Base-by-base conservation (phyloP, 1,284 basidiomycete genomes). In the Pseudozyma tsukubaensis region DNA sequence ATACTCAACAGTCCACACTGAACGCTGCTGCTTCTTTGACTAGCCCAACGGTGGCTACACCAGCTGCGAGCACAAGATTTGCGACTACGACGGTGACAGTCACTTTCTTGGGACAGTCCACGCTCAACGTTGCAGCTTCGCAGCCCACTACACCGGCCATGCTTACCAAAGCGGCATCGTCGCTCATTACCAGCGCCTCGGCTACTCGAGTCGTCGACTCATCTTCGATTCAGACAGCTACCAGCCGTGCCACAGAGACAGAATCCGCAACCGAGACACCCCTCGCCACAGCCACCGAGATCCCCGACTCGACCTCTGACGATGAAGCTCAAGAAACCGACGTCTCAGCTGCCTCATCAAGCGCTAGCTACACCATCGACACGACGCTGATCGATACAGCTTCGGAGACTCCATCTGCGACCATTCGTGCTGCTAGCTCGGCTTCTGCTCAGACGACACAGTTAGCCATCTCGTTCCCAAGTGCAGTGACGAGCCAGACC, bases 1-100 rank as follows among this genome's bases (percentile, higher is more conserved):
- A 29, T 6, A 29, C 50, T 10, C 35, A 24, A 50, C 58, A 37
- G 54, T 48, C 35, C 11, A 40, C 24, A 24, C 37, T 40, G 36
- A 21, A 35, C 37, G 49, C 49, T 37, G 49, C 49, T 16, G 49
- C 49, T 12, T 19, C 29, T 37, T 10, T 35, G 35, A 29, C 49
- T 4, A 1, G 24, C 10, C 6, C 21, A 3, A 24, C 51, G 14
- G 13, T 39, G 9, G 24, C 42, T 44, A 14, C 18, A n/a, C 42
- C 42, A n/a, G 42, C 42, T 40, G n/a, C 39, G n/a, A 40, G 39
- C 8, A 29, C 39, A 14, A 13, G 39, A 3, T 34, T 32, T 14
- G 48, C 48, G 32, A 49, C 48, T 9, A 36, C 29, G 35, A 34
- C 48, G 7, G 13, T 36, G 12, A 50, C 50, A 11, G 21, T 45